phyloP scores from a whole-genome alignment of 352 stramenopile species.

The Phytophthora cactorum region DNA sequence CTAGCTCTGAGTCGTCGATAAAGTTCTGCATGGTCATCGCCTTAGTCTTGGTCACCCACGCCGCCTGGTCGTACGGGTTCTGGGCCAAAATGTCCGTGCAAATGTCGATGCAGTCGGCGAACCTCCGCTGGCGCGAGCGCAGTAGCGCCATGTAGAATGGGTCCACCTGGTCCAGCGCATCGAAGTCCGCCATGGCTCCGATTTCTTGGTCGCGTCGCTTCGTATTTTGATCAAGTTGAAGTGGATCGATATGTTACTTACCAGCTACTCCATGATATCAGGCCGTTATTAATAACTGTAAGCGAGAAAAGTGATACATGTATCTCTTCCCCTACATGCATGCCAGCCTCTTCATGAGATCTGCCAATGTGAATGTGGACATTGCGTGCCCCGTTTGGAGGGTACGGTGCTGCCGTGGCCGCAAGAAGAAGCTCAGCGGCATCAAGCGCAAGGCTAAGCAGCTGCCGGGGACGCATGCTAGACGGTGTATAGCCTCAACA shows the following conservation, averaged over 20 bases:
- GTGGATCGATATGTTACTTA: neutral
- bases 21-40: constrained; percentile 90
- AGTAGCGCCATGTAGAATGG: constrained; percentile 89
- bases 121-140: constrained; percentile 76
- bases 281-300: too few relatives aligned
- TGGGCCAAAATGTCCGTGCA: constrained; percentile 84
- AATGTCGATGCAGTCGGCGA: constrained; percentile 82
- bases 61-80: constrained; percentile 90
- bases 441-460: too few relatives aligned
- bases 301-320: too few relatives aligned
- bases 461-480: too few relatives aligned
- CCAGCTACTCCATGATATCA: neutral
- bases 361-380: too few relatives aligned
- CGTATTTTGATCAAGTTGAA: neutral
- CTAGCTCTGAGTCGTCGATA: constrained; percentile 93
- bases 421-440: too few relatives aligned
- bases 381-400: too few relatives aligned
- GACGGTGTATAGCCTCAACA: too few relatives aligned
- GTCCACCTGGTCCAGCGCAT: constrained; percentile 79
- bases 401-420: too few relatives aligned
- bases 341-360: too few relatives aligned
- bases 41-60: constrained; percentile 92
- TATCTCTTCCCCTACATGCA: too few relatives aligned
- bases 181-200: constrained; percentile 27
- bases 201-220: constrained; percentile 10